A percentile compares a stretch with the other conserved stretches of the same genome.
These are phyloP conservation scores for Rubia peregrina DNA, from an alignment of 305 asterid species.

Conservation along the genomic window DNA sequence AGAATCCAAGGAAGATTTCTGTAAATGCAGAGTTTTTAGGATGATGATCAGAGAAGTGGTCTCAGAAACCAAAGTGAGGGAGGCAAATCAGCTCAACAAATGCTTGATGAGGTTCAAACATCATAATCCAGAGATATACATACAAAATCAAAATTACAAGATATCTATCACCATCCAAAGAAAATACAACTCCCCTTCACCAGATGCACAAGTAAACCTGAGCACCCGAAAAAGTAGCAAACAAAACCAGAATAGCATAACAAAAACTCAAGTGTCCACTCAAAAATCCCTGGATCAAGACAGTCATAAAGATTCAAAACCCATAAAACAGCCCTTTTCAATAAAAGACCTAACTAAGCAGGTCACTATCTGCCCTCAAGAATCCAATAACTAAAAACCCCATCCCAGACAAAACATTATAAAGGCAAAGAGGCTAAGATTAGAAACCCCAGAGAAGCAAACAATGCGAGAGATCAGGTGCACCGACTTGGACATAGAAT, in stretches of 20 bases:
- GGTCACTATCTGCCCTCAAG: slow-evolving; percentile 1
- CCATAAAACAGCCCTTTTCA: not conserved
- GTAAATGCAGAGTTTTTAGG: not conserved
- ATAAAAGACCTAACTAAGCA: not conserved
- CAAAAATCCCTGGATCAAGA: slow-evolving; percentile 1
- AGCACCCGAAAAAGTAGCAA: too few species aligned
- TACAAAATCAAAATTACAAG: not conserved
- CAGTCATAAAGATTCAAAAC: not conserved
- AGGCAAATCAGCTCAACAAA: slow-evolving; percentile 7
- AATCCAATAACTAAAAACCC: slow-evolving; percentile 8
- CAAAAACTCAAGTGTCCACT: not conserved
- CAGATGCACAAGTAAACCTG: not conserved
- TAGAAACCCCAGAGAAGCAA: slow-evolving; percentile 1
- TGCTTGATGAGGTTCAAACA: not conserved
- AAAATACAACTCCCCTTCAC: not conserved
- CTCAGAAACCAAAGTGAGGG: not conserved
- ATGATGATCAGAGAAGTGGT: not conserved
- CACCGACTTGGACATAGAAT: not conserved
- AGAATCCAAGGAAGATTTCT: not conserved
- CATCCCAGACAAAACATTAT: not conserved
- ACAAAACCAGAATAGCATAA: not conserved
- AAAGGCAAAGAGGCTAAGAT: slow-evolving; percentile 1
- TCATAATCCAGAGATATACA: not conserved
- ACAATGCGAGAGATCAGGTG: not conserved
- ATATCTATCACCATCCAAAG: not conserved